phyloP scores from a whole-genome alignment of 805 yeast genomes.

The Candida coleopterorum region DNA sequence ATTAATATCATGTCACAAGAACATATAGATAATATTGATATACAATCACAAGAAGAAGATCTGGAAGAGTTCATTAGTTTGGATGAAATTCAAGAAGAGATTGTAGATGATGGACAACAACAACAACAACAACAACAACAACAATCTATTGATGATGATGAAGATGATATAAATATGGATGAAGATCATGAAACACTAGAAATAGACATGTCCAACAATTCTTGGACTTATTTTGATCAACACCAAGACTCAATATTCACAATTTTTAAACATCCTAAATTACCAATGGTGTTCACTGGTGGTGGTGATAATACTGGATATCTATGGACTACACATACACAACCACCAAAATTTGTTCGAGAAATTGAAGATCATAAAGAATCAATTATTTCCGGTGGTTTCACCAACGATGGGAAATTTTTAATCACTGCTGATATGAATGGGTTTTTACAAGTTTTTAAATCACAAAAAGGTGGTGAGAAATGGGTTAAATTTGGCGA shows the following conservation, averaged over 20 bases:
- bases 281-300: slow-evolving; percentile 87
- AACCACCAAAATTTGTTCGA: slow-evolving; percentile 76
- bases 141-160: slow-evolving; percentile 33
- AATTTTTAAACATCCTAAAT: slow-evolving; percentile 74
- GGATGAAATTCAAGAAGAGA: slow-evolving; percentile 34
- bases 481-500: slow-evolving; percentile 70
- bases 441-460: slow-evolving; percentile 74
- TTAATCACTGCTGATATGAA: slow-evolving; percentile 92
- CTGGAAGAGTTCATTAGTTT: slow-evolving; percentile 22
- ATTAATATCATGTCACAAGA: slow-evolving; percentile 3
- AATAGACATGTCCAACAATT: slow-evolving; percentile 85
- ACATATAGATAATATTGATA: not conserved
- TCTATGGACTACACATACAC: slow-evolving; percentile 87
- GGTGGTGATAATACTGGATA: slow-evolving; percentile 91
- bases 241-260: slow-evolving; percentile 86
- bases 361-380: slow-evolving; percentile 81
- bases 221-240: slow-evolving; percentile 81
- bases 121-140: slow-evolving; percentile 20
- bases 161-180: slow-evolving; percentile 25
- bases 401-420: slow-evolving; percentile 76
- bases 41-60: not conserved
- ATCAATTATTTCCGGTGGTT: slow-evolving; percentile 79
- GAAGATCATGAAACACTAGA: slow-evolving; percentile 51
- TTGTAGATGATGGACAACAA: slow-evolving; percentile 22
- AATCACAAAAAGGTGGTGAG: slow-evolving; percentile 71